Base-by-base conservation (phyloP, 1,139 yeast genomes). In the Protomyces arabidopsidicola region DNA sequence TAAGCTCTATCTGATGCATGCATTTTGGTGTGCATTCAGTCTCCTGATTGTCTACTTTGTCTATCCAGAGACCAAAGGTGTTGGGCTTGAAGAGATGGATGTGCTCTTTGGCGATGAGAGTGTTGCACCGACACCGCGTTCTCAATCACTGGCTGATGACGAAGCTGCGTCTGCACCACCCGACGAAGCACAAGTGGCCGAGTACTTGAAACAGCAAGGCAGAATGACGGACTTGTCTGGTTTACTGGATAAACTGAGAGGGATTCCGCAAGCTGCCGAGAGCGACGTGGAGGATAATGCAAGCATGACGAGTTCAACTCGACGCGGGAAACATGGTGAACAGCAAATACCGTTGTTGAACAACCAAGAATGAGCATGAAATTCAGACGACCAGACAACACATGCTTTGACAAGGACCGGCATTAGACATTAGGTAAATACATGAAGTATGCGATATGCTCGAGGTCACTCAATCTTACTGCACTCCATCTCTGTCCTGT, bases 61-160 rank as follows among this genome's bases (percentile, higher is more conserved):
- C 65, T 90, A 87, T 72, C 97, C 97, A 0, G 97, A 90, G 73
- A 90, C 97, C 0, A 90, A 88, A 72, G 97, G 97, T 5, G 83
- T 90, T 54, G 85, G 87, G 51, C 79, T 90, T 67, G 97, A 90
- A 73, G 96, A 90, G 65, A 90, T 90, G 88, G 96, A 90, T 73
- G 77, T 83, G 9, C 78, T 90, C 31, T 90, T 90, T 74, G 91
- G 88, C 65, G 95, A 84, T 70, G 76, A 78, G 66, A 67, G 71
- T 10, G 63, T 70, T 27, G 69, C 76, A 6, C 71, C 75, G 9
- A 69, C 72, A 2, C 71, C 74, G 9, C 51, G 62, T 16, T 16
- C 62, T 12, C 62, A 58, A 34, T 58, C 62, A 3, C 27, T 58
- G 16, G 39, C 36, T 52, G 56, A 42, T 35, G 53, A 51, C 12